Evolutionary conservation across 805 yeast species (phyloP).

Genomic region (Ogataea ramenticola): DNA sequence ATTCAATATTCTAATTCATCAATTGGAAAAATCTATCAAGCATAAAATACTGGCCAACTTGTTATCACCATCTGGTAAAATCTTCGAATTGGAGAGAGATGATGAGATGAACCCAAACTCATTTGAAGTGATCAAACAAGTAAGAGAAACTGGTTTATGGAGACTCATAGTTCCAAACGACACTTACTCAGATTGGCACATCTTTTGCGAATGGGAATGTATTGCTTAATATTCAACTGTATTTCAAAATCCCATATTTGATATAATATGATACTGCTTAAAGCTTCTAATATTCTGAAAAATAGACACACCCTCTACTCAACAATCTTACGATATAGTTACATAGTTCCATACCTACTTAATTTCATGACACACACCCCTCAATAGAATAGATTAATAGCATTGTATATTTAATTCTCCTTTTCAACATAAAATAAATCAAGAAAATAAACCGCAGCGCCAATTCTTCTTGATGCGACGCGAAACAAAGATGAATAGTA

Average conservation of each 20-base stretch:
- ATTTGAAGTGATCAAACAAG: constrained; percentile 53
- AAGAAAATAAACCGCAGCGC: too few species aligned
- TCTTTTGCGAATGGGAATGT: constrained; percentile 87
- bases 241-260: too few species aligned
- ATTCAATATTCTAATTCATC: constrained; percentile 51
- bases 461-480: too few species aligned
- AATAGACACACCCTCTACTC: too few species aligned
- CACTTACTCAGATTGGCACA: constrained; percentile 73
- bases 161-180: constrained; percentile 76
- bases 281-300: too few species aligned
- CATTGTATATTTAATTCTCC: too few species aligned
- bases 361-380: too few species aligned
- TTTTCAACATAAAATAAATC: too few species aligned
- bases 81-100: constrained; percentile 47
- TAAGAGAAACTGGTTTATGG: constrained; percentile 76
- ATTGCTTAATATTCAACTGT: background rate
- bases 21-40: constrained; percentile 3
- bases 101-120: constrained; percentile 22
- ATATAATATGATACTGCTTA: too few species aligned
- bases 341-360: background rate
- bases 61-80: constrained; percentile 81
- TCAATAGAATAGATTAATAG: too few species aligned
- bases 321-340: too few species aligned
- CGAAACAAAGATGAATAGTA: background rate
- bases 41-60: constrained; percentile 47